Conservation (phyloP, 2,329 filamentous ascomycete species). For the Colletotrichum siamense region DNA sequence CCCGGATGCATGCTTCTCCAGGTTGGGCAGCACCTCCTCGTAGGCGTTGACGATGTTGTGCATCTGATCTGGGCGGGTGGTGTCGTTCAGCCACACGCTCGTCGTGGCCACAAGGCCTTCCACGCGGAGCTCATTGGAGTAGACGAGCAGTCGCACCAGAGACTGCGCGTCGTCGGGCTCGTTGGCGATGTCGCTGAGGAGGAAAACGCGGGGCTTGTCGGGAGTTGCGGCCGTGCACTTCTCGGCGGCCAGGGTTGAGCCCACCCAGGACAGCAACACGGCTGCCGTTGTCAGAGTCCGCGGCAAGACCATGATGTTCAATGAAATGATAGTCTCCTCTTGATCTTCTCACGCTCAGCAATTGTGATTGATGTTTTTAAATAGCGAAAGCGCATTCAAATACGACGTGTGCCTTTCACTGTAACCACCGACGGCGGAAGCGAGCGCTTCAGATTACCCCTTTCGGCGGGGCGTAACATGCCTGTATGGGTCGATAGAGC, state of each 20-base stretch:
- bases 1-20: conserved; percentile 24
- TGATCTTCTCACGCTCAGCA: background rate
- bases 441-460: background rate
- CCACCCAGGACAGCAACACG: background rate
- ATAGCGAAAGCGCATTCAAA: background rate
- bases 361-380: background rate
- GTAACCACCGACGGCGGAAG: background rate
- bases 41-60: conserved; percentile 40
- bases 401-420: background rate
- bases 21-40: conserved; percentile 39
- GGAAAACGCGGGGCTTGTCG: conserved; percentile 32
- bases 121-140: conserved; percentile 42
- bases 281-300: background rate
- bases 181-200: conserved; percentile 41
- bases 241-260: background rate
- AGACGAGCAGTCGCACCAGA: conserved; percentile 38
- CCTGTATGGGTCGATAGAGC: background rate
- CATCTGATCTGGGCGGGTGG: conserved; percentile 37
- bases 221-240: background rate
- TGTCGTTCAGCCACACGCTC: conserved; percentile 39
- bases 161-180: conserved; percentile 42
- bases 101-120: conserved; percentile 39
- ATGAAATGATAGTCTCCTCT: background rate
- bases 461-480: background rate
- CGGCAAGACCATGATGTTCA: background rate